Percentiles rank a stretch among this genome's conserved stretches.
phyloP scores from a whole-genome alignment of 495 filamentous ascomycete species.

The Tuber brumale region DNA sequence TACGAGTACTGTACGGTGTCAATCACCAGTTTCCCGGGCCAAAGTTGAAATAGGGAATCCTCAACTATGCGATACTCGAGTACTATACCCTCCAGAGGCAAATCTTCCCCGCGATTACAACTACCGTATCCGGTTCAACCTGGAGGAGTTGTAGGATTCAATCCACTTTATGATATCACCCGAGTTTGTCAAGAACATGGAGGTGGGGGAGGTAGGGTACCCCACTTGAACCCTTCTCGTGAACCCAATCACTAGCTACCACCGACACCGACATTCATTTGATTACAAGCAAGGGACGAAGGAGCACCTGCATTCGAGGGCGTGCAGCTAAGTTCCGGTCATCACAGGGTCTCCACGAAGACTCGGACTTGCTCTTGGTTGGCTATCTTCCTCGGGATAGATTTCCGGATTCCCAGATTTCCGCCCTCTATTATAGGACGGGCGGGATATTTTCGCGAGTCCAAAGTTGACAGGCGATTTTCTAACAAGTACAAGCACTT shows the following conservation, averaged over 20 bases:
- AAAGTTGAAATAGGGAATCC: not conserved
- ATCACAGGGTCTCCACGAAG: not conserved
- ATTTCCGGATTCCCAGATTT: not conserved
- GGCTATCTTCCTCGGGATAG: not conserved
- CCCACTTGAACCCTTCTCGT: not conserved
- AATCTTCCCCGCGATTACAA: not conserved
- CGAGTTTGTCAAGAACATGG: not conserved
- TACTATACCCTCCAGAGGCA: not conserved
- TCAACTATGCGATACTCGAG: not conserved
- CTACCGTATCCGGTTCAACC: not conserved
- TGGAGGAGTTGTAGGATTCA: not conserved
- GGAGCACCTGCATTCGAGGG: not conserved
- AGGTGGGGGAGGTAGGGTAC: not conserved
- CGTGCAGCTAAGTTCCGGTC: not conserved
- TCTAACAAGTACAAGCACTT: not conserved
- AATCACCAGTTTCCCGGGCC: not conserved
- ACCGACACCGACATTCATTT: not conserved
- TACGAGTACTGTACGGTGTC: not conserved
- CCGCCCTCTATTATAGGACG: not conserved
- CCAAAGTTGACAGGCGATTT: not conserved
- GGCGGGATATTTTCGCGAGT: not conserved
- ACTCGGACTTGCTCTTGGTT: not conserved
- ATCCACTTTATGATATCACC: not conserved
- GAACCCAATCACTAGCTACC: not conserved
- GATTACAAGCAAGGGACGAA: not conserved